Evolutionary conservation across 78 protist genomes (phyloP), one percentile per base, ranked within the genome.

Genomic region (Speleostelium caveatum): DNA sequence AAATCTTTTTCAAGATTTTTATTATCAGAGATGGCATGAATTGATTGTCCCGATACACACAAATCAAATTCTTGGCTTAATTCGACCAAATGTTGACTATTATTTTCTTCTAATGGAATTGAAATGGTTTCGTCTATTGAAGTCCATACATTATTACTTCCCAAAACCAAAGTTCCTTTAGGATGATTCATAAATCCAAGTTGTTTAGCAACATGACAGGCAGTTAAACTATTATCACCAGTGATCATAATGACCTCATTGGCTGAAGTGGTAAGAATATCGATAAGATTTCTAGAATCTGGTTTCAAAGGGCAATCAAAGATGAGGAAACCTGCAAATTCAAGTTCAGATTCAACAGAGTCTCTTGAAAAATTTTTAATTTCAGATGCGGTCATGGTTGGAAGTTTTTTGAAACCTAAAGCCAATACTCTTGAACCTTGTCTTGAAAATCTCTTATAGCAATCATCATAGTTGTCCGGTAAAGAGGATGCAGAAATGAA

Each of bases 191-290:
- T 61, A 59, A 99, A 93, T 28, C 80, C 39, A 30, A 97, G 32
- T 72, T 92, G 80, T 17, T 42, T 22, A 1, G 99, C 99, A n/a
- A 98, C 99, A 36, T 95, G 94, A 66, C 96, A 69, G 4, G 99
- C 99, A 1, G 99, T 99, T 32, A 94, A 87, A 21, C 71, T 56
- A 73, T 86, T 86, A 78, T 99, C 99, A 67, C 99, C 99, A 0
- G 99, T 99, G 87, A 99, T 96, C 99, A 99, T 98, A 14, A 96
- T 86, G 32, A 91, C 94, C 59, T 22, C 8, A 62, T 98, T 99
- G 2, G 95, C 22, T 3, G 99, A 74, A 10, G 10, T 5, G 5
- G 33, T 16, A 21, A 98, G 86, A 16, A 2, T 17, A 28, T 24
- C 72, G 32, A 98, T 51, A 6, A 95, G 38, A 3, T 24, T 75